Conservation (phyloP, 129 eudicot species). For the Smallanthus sonchifolius region DNA sequence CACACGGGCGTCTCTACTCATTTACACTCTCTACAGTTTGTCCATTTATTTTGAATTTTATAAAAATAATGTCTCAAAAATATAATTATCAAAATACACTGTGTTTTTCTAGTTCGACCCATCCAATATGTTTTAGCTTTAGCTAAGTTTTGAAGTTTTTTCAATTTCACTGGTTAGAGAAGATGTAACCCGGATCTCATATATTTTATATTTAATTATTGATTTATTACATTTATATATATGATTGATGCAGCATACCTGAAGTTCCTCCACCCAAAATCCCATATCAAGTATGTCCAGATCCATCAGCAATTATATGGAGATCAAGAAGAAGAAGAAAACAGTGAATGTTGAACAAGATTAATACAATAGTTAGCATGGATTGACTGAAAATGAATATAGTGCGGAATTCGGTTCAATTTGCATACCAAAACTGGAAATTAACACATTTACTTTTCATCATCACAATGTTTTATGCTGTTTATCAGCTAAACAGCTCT, state of each 20-base stretch:
- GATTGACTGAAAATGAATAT: slow-evolving; percentile 4
- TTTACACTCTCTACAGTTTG: not conserved
- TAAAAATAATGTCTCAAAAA: no score
- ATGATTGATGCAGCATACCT: slow-evolving; percentile 54
- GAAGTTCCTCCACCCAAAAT: slow-evolving; percentile 57
- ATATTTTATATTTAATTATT: not conserved
- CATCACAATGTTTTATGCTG: slow-evolving; percentile 8
- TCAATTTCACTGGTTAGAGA: not conserved
- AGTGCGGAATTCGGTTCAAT: slow-evolving; percentile 8
- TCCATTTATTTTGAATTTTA: not conserved
- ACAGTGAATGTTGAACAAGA: not conserved
- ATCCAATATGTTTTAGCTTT: not conserved
- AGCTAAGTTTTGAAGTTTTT: not conserved
- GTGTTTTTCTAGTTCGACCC: not conserved
- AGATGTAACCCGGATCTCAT: not conserved
- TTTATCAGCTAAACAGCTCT: slow-evolving; percentile 12
- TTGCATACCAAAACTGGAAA: slow-evolving; percentile 7
- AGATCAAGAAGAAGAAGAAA: slow-evolving; percentile 57
- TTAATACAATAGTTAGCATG: slow-evolving; percentile 13
- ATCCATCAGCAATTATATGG: slow-evolving; percentile 84
- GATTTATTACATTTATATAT: not conserved
- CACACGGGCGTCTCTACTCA: not conserved
- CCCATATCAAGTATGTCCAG: slow-evolving; percentile 79
- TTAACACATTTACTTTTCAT: slow-evolving; percentile 25
- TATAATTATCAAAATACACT: not conserved